phyloP scores from a whole-genome alignment of 805 yeast species.

The Kluyveromyces wickerhamii region DNA sequence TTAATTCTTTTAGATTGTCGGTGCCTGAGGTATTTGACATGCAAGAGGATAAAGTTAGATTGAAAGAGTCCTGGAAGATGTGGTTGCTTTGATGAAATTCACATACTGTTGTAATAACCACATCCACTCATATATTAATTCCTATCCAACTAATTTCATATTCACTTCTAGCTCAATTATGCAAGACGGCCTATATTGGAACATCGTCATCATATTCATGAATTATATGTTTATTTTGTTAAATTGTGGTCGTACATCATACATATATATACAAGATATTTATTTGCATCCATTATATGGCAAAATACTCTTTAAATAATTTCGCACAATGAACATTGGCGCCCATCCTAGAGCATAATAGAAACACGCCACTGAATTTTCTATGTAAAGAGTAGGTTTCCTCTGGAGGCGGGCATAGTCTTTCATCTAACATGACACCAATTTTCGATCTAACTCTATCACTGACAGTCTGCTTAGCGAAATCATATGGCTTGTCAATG shows the following conservation, averaged over 20 bases:
- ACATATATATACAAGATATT: too few relatives aligned
- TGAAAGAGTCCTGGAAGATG: not conserved
- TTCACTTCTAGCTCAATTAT: too few relatives aligned
- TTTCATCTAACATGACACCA: slow-evolving; percentile 80
- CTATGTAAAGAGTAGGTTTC: slow-evolving; percentile 96
- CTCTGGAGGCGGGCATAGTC: slow-evolving; percentile 95
- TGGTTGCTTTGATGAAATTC: slow-evolving; percentile 2
- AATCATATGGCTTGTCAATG: slow-evolving; percentile 46
- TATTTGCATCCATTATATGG: too few relatives aligned
- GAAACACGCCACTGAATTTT: slow-evolving; percentile 87
- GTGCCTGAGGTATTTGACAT: slow-evolving; percentile 5
- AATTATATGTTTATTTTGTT: too few relatives aligned
- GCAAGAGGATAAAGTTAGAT: not conserved
- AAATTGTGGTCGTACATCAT: too few relatives aligned
- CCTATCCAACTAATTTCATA: too few relatives aligned
- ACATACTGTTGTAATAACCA: too few relatives aligned
- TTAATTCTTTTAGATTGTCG: not conserved
- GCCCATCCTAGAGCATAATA: slow-evolving; percentile 76
- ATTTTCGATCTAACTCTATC: slow-evolving; percentile 87
- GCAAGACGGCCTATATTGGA: too few relatives aligned
- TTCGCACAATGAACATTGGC: slow-evolving; percentile 79
- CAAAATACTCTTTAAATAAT: slow-evolving; percentile 70
- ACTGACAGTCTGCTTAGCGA: slow-evolving; percentile 81
- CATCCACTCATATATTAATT: too few relatives aligned
- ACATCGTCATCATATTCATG: too few relatives aligned